phyloP scores from a whole-genome alignment of 768 basidiomycete genomes.

The Lactarius deliciosus region DNA sequence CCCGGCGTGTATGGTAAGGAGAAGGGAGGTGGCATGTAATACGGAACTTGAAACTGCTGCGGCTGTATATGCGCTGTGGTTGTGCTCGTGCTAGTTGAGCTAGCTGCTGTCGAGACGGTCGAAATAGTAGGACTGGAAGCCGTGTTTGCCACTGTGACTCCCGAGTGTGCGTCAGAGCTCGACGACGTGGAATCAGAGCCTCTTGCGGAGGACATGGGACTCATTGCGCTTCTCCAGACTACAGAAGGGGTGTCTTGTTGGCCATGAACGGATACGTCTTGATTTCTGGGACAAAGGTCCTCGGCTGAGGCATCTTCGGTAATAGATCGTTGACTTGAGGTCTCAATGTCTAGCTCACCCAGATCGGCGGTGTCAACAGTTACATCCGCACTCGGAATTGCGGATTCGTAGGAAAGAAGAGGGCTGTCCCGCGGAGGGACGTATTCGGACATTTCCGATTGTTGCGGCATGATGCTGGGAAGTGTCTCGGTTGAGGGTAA shows the following conservation, averaged over 20 bases:
- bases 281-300: neutral
- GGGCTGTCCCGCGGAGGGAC: slow-evolving; percentile 11
- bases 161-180: slow-evolving; percentile 6
- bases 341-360: neutral
- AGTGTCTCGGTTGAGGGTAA: slow-evolving; percentile 14
- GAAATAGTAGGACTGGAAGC: slow-evolving; percentile 14
- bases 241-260: slow-evolving; percentile 14
- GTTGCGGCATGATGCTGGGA: neutral
- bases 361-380: neutral
- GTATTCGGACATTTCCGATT: slow-evolving; percentile 12
- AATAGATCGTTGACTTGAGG: neutral
- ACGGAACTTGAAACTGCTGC: slow-evolving; percentile 35
- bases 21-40: slow-evolving; percentile 42
- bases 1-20: slow-evolving; percentile 33
- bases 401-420: slow-evolving; percentile 13
- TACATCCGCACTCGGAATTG: slow-evolving; percentile 3
- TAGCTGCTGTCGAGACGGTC: neutral
- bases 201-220: slow-evolving; percentile 11
- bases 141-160: neutral
- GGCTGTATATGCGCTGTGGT: slow-evolving; percentile 32
- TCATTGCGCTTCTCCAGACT: slow-evolving; percentile 14
- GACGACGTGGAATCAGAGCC: slow-evolving; percentile 14
- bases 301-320: slow-evolving; percentile 3
- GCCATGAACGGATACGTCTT: neutral
- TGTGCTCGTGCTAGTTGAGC: slow-evolving; percentile 18